Evolutionary conservation across 495 filamentous ascomycete species (phyloP).

Genomic region (Neurospora pannonica): DNA sequence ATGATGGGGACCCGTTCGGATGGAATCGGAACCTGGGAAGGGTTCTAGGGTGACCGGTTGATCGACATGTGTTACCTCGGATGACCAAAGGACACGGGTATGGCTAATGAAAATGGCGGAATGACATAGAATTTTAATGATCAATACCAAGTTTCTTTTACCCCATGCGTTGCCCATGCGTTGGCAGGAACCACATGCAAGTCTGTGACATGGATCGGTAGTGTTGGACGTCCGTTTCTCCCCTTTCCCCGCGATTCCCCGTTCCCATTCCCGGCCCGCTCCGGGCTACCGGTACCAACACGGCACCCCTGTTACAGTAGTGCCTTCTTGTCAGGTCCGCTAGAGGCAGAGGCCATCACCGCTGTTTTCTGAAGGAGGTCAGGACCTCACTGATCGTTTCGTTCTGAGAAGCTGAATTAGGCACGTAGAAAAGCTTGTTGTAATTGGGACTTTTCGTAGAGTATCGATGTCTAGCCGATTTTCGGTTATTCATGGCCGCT

Average conservation of each 20-base stretch:
- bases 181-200: neutral
- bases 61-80: slow-evolving; percentile 11
- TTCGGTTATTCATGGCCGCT: neutral
- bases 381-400: neutral
- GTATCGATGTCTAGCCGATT: neutral
- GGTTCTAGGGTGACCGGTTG: slow-evolving; percentile 4
- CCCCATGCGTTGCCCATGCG: neutral
- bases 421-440: neutral
- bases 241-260: neutral
- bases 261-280: neutral
- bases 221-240: neutral
- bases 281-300: neutral
- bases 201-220: neutral
- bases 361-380: neutral
- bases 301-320: neutral
- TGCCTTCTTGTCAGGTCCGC: neutral
- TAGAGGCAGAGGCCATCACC: neutral
- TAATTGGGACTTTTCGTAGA: neutral
- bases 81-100: slow-evolving; percentile 10
- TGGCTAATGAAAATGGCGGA: slow-evolving; percentile 21
- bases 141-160: slow-evolving; percentile 15
- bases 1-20: slow-evolving; percentile 5
- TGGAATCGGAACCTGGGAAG: slow-evolving; percentile 7
- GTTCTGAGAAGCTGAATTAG: neutral
- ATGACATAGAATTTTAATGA: slow-evolving; percentile 12